Percentiles rank a stretch among this genome's conserved stretches.
Evolutionary conservation across 2,329 filamentous ascomycete genomes (phyloP).

Genomic region (Colletotrichum eleusines): DNA sequence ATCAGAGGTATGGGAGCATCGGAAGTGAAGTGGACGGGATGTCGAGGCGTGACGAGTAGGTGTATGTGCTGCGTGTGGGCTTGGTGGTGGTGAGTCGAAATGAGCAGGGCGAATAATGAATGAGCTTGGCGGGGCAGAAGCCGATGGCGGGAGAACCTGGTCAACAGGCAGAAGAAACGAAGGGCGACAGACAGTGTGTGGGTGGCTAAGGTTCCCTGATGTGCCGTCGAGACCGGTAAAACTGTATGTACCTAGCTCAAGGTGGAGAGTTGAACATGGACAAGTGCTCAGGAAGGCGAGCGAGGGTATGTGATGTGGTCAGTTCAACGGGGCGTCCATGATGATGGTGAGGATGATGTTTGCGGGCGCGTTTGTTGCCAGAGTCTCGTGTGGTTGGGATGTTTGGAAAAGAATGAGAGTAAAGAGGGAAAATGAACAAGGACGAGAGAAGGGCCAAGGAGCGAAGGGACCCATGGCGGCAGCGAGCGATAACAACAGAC

Average conservation of each 20-base stretch:
- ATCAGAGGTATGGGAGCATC: slow-evolving; percentile 17
- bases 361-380: slow-evolving; percentile 17
- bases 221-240: neutral
- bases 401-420: slow-evolving; percentile 9
- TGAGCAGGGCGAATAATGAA: slow-evolving; percentile 14
- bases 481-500: neutral
- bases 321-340: slow-evolving; percentile 19
- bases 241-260: neutral
- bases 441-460: slow-evolving; percentile 3
- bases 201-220: slow-evolving; percentile 1
- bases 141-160: slow-evolving; percentile 35
- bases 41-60: neutral
- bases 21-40: slow-evolving; percentile 11
- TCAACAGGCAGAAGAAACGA: slow-evolving; percentile 41
- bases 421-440: slow-evolving; percentile 10
- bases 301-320: slow-evolving; percentile 12
- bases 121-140: slow-evolving; percentile 27
- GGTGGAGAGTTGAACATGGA: slow-evolving; percentile 25
- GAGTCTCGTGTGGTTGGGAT: neutral
- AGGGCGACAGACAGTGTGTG: slow-evolving; percentile 1
- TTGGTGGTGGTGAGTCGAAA: slow-evolving; percentile 19
- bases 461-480: slow-evolving; percentile 12
- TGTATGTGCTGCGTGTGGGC: neutral
- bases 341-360: slow-evolving; percentile 22
- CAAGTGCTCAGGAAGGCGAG: slow-evolving; percentile 17